A percentile compares a stretch with the other conserved stretches of the same genome.
Evolutionary conservation across 805 yeast genomes (phyloP).

Genomic region (Pichia rugopelliculosa): DNA sequence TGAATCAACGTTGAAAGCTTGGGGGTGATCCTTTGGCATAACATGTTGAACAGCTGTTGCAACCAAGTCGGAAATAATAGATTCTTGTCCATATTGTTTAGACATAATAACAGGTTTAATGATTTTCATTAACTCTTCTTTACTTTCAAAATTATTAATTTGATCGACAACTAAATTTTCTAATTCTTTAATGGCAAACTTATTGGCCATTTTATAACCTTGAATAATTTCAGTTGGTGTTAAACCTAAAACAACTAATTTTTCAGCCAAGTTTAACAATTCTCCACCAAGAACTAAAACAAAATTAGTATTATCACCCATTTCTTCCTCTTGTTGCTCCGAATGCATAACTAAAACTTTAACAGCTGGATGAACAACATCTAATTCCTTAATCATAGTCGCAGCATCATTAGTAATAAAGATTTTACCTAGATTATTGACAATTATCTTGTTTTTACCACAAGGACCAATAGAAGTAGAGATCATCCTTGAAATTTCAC

Average conservation of each 20-base stretch:
- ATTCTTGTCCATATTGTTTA: conserved; percentile 88
- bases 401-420: conserved; percentile 97
- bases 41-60: conserved; percentile 79
- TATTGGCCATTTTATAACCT: conserved; percentile 86
- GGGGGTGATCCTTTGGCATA: conserved; percentile 59
- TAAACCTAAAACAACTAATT: conserved; percentile 74
- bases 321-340: conserved; percentile 92
- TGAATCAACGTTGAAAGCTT: conserved; percentile 80
- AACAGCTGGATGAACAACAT: conserved; percentile 95
- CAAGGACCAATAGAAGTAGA: conserved; percentile 95
- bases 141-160: conserved; percentile 48
- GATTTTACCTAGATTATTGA: conserved; percentile 76
- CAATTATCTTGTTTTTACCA: conserved; percentile 93
- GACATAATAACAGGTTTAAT: conserved; percentile 86
- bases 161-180: conserved; percentile 57
- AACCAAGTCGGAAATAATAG: conserved; percentile 65
- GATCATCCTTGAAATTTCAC: conserved; percentile 87
- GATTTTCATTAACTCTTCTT: conserved; percentile 57
- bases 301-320: conserved; percentile 94
- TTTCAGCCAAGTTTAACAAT: conserved; percentile 77
- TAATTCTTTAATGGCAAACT: conserved; percentile 60
- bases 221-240: conserved; percentile 89
- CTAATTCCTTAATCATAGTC: conserved; percentile 87
- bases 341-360: conserved; percentile 93
- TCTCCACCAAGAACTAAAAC: conserved; percentile 93